Conservation (phyloP, 2,329 filamentous ascomycete genomes). For the Fusarium decemcellulare region DNA sequence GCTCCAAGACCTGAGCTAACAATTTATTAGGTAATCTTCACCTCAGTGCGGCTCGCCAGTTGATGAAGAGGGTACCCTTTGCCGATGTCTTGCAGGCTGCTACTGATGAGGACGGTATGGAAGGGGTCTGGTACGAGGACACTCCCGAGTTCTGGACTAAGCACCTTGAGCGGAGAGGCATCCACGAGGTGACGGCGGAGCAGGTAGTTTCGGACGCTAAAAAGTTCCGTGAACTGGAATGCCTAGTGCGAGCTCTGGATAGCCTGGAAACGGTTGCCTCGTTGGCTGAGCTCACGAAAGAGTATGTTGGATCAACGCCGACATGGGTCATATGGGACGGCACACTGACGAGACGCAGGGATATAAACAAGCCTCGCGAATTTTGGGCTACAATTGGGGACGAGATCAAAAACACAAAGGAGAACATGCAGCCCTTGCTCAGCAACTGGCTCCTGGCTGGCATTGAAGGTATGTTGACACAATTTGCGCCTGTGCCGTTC, state of each 20-base stretch:
- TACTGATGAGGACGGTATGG: slow-evolving; percentile 54
- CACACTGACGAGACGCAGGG: slow-evolving; percentile 50
- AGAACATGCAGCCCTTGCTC: slow-evolving; percentile 72
- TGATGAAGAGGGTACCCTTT: slow-evolving; percentile 67
- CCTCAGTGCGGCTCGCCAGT: slow-evolving; percentile 67
- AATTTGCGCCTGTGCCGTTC: not conserved
- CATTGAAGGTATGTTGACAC: slow-evolving; percentile 64
- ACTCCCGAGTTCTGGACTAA: slow-evolving; percentile 55
- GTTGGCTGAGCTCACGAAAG: slow-evolving; percentile 64
- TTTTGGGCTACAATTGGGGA: slow-evolving; percentile 69
- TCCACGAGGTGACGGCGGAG: slow-evolving; percentile 54
- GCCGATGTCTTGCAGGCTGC: slow-evolving; percentile 61
- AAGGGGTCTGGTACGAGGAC: slow-evolving; percentile 57
- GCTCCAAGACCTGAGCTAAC: slow-evolving; percentile 19
- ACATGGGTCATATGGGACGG: not conserved
- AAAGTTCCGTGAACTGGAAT: slow-evolving; percentile 78
- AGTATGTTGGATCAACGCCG: slow-evolving; percentile 60
- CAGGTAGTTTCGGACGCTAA: slow-evolving; percentile 69
- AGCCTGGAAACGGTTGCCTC: slow-evolving; percentile 76
- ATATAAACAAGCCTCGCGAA: slow-evolving; percentile 57
- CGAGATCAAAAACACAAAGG: slow-evolving; percentile 68
- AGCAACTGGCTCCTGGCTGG: slow-evolving; percentile 73
- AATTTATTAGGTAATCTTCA: slow-evolving; percentile 60
- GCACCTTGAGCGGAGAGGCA: slow-evolving; percentile 54
- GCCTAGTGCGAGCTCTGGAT: slow-evolving; percentile 75